Conservation (phyloP, 2,329 filamentous ascomycete genomes). For the Xenoacremonium recifei region DNA sequence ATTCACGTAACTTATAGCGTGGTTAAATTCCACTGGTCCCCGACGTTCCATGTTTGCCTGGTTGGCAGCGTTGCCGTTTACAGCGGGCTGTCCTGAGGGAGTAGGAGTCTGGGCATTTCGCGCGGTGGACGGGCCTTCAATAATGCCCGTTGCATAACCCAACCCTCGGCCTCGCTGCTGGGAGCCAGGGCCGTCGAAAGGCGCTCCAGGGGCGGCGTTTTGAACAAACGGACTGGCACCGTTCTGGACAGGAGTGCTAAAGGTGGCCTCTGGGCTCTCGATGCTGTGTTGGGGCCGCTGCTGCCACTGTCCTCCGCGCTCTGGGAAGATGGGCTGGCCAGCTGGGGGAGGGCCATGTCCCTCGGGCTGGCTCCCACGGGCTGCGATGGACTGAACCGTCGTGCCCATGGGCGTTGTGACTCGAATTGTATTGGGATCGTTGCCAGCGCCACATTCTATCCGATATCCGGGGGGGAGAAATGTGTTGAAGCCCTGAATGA, state of each 20-base stretch:
- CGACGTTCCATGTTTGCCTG: conserved; percentile 74
- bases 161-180: conserved; percentile 32
- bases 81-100: conserved; percentile 54
- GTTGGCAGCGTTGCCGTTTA: conserved; percentile 61
- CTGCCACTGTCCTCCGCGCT: conserved; percentile 55
- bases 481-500: conserved; percentile 98
- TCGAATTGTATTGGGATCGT: conserved; percentile 92
- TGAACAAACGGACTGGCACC: conserved; percentile 48
- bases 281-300: conserved; percentile 57
- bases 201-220: conserved; percentile 36
- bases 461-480: conserved; percentile 94
- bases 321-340: conserved; percentile 45
- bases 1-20: conserved; percentile 98
- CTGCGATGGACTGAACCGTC: conserved; percentile 81
- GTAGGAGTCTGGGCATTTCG: conserved; percentile 60
- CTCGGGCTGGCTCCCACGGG: conserved; percentile 48
- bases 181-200: conserved; percentile 29
- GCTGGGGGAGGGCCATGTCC: conserved; percentile 35
- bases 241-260: conserved; percentile 56
- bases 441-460: conserved; percentile 91
- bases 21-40: conserved; percentile 96
- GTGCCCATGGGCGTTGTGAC: conserved; percentile 98
- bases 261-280: conserved; percentile 62
- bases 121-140: conserved; percentile 41
- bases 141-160: conserved; percentile 30